A percentile compares a stretch with the other conserved stretches of the same genome.
These are phyloP conservation scores for Physcomitrellopsis africana DNA, from an alignment of 225 moss, liverwort and hornwort genomes.

Conservation along the genomic window DNA sequence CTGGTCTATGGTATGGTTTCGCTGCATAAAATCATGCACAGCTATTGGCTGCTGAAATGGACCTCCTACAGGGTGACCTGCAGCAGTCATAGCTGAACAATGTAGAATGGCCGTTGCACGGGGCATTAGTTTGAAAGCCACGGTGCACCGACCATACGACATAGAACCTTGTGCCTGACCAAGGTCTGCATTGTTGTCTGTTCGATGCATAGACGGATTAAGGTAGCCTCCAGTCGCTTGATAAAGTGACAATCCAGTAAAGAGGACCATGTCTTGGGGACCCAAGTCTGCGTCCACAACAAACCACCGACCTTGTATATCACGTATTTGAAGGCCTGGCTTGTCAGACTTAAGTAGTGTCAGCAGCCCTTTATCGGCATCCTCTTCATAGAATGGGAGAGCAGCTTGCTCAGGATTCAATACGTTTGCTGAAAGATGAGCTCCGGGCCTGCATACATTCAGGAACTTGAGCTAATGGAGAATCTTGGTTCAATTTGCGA, in stretches of 20 bases:
- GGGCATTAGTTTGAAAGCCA: constrained; percentile 94
- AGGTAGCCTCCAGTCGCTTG: constrained; percentile 90
- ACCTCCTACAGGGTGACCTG: constrained; percentile 79
- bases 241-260: constrained; percentile 80
- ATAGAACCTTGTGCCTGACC: constrained; percentile 49
- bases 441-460: constrained; percentile 71
- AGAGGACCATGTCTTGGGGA: constrained; percentile 85
- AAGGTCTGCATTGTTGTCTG: constrained; percentile 64
- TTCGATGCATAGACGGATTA: constrained; percentile 82
- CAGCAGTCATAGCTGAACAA: constrained; percentile 87
- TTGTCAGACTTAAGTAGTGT: constrained; percentile 96
- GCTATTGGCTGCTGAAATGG: constrained; percentile 80
- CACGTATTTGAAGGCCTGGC: constrained; percentile 88
- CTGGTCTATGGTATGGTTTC: constrained; percentile 96
- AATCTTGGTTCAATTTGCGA: too few species aligned
- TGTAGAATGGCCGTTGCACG: constrained; percentile 85
- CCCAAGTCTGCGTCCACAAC: constrained; percentile 86
- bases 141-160: constrained; percentile 83
- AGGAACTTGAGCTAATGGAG: constrained; percentile 4
- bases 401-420: constrained; percentile 71
- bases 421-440: constrained; percentile 61
- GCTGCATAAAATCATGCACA: constrained; percentile 94
- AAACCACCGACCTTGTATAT: constrained; percentile 87
- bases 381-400: constrained; percentile 85
- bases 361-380: constrained; percentile 86